These are phyloP conservation scores for Komagataella populi DNA, from an alignment of 805 yeast genomes.

Conservation along the genomic window DNA sequence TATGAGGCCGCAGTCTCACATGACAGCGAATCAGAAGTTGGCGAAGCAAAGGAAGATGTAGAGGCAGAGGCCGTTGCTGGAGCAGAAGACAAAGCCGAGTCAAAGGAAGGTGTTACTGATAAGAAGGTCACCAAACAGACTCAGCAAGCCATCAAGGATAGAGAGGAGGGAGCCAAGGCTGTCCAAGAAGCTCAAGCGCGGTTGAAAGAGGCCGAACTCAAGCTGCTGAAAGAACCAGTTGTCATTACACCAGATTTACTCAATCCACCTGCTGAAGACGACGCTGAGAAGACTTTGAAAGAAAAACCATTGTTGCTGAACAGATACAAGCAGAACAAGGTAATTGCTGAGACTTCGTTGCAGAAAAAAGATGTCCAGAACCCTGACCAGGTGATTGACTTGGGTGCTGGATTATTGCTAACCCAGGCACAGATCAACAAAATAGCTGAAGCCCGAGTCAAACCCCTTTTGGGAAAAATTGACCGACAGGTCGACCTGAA, in stretches of 20 bases:
- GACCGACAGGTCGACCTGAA: conserved; percentile 34
- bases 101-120: background rate
- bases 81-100: no score
- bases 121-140: background rate
- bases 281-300: conserved; percentile 22
- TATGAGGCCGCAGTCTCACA: background rate
- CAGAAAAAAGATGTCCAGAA: conserved; percentile 28
- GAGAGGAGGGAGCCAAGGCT: conserved; percentile 9
- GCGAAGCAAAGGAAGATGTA: conserved; percentile 1
- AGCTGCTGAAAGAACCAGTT: background rate
- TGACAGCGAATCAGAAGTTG: background rate
- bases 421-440: conserved; percentile 42
- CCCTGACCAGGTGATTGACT: conserved; percentile 32
- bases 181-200: conserved; percentile 7
- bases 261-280: conserved; percentile 17
- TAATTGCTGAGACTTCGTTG: conserved; percentile 31
- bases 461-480: conserved; percentile 37
- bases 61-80: no score
- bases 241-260: conserved; percentile 16
- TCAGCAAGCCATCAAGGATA: conserved; percentile 21
- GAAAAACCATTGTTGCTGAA: conserved; percentile 34
- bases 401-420: conserved; percentile 40
- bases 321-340: conserved; percentile 34
- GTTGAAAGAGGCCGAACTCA: conserved; percentile 9
- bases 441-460: conserved; percentile 40